These are phyloP conservation scores for Avicennia marina DNA, from an alignment of 257 asterid species.

Conservation along the genomic window DNA sequence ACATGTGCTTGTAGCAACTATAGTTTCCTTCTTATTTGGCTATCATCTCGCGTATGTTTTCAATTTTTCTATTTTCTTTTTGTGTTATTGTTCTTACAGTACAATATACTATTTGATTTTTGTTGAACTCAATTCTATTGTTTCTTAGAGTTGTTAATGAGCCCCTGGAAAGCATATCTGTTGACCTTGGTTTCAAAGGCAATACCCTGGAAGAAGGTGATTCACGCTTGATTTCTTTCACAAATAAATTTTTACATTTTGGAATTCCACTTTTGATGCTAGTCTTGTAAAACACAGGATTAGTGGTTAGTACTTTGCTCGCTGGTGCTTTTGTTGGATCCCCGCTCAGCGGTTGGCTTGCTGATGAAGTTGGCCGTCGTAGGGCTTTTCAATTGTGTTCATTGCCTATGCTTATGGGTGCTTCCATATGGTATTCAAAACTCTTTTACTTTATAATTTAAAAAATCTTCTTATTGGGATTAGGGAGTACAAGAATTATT, in stretches of 20 bases:
- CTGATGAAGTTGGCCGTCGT: conserved; percentile 85
- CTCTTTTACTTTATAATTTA: background rate
- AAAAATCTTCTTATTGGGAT: background rate
- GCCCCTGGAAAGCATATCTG: conserved; percentile 88
- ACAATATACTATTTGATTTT: background rate
- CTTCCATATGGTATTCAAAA: conserved; percentile 49
- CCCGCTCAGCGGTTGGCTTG: conserved; percentile 78
- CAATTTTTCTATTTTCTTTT: background rate
- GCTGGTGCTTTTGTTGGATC: conserved; percentile 94
- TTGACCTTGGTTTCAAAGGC: conserved; percentile 86
- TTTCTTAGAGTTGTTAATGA: conserved; percentile 80
- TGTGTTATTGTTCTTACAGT: background rate
- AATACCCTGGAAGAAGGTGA: conserved; percentile 75
- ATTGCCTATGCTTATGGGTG: conserved; percentile 79
- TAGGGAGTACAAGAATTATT: background rate
- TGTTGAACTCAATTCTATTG: conserved; percentile 6
- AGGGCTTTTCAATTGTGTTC: conserved; percentile 84
- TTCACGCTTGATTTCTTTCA: background rate
- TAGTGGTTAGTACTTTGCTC: conserved; percentile 84
- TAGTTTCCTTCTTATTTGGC: conserved; percentile 80
- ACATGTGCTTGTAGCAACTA: conserved; percentile 75
- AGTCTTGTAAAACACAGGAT: conserved; percentile 40
- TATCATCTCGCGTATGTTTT: conserved; percentile 90
- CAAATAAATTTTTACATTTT: too few relatives aligned
- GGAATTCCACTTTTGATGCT: conserved; percentile 7